These are phyloP conservation scores for Pseudocercospora musae DNA, from an alignment of 2,329 filamentous ascomycete genomes.

Conservation along the genomic window DNA sequence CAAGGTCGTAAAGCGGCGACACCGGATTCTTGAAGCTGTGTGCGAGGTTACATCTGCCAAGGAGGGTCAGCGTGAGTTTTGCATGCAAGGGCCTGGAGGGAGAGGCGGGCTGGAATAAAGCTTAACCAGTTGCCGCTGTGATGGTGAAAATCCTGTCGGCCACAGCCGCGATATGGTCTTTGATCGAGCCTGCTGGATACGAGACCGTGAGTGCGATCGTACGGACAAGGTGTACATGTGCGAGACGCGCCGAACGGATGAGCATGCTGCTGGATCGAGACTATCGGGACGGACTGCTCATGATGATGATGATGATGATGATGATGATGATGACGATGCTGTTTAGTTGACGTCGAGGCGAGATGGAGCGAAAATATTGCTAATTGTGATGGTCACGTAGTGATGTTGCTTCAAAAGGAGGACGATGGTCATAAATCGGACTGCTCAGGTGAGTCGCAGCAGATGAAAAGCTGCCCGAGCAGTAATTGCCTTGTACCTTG, in stretches of 20 bases:
- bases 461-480: constrained; percentile 5
- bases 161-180: neutral
- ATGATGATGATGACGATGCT: neutral
- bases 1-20: neutral
- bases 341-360: constrained; percentile 3
- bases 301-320: neutral
- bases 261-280: neutral
- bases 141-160: neutral
- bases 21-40: neutral
- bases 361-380: neutral
- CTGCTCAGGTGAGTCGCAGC: constrained; percentile 4
- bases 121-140: constrained; percentile 5
- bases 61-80: neutral
- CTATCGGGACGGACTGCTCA: constrained; percentile 3
- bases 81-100: neutral
- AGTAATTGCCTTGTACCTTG: constrained; percentile 5
- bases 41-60: neutral
- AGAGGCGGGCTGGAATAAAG: constrained; percentile 8
- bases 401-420: constrained; percentile 6
- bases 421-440: constrained; percentile 10
- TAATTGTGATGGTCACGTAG: constrained; percentile 9
- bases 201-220: neutral
- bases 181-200: neutral
- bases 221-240: neutral
- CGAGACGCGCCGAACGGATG: neutral